A percentile compares a stretch with the other conserved stretches of the same genome.
Evolutionary conservation across 2,329 filamentous ascomycete species (phyloP).

Genomic region (Fusarium sp.): DNA sequence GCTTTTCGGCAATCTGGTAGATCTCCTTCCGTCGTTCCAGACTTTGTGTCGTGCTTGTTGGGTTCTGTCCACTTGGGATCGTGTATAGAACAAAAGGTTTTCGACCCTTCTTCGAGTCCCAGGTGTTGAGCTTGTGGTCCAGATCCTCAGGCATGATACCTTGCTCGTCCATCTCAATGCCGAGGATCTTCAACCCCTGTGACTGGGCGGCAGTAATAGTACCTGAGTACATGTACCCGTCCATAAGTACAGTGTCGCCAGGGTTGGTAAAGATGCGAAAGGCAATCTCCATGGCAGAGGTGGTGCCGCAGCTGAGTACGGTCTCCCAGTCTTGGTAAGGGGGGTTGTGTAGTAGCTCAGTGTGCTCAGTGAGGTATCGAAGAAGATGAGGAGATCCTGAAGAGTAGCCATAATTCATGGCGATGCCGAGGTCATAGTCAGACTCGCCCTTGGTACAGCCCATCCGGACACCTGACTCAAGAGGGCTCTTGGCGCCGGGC

Average conservation of each 20-base stretch:
- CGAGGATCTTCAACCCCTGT: not conserved
- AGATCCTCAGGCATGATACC: not conserved
- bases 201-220: not conserved
- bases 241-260: slow-evolving; percentile 76
- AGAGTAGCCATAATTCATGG: slow-evolving; percentile 81
- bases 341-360: slow-evolving; percentile 78
- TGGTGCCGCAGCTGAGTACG: slow-evolving; percentile 74
- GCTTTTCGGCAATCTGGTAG: not conserved
- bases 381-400: slow-evolving; percentile 77
- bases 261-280: slow-evolving; percentile 71
- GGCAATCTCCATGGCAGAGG: slow-evolving; percentile 74
- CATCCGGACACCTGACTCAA: not conserved
- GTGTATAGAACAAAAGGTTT: not conserved
- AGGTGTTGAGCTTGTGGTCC: not conserved
- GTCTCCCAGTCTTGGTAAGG: slow-evolving; percentile 81
- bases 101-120: not conserved
- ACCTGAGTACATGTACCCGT: slow-evolving; percentile 62
- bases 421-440: slow-evolving; percentile 55
- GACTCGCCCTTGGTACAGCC: slow-evolving; percentile 17
- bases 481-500: not conserved
- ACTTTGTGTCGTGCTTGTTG: not conserved
- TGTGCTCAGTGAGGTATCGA: slow-evolving; percentile 80
- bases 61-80: not conserved
- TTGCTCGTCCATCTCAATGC: not conserved
- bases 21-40: not conserved